Conservation (phyloP, 768 basidiomycete species). For the Chalciporus sphaerocephalus region DNA sequence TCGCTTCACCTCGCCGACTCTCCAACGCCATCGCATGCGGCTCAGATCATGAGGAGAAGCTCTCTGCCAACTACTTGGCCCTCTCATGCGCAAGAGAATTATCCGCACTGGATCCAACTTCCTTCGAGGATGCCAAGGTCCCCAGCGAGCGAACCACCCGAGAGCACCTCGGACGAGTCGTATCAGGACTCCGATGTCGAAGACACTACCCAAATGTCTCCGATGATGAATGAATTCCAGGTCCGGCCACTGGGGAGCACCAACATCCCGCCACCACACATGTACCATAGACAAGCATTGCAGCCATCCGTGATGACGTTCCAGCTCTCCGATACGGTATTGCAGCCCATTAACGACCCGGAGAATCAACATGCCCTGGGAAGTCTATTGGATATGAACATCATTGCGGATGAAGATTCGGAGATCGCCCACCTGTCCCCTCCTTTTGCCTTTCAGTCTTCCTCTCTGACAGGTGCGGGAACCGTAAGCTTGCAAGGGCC, state of each 20-base stretch:
- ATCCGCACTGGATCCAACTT: slow-evolving; percentile 15
- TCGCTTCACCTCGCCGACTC: slow-evolving; percentile 8
- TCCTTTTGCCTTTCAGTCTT: slow-evolving; percentile 1
- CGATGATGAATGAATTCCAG: slow-evolving; percentile 32
- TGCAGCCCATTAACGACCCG: slow-evolving; percentile 26
- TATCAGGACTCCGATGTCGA: slow-evolving; percentile 28
- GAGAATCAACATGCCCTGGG: slow-evolving; percentile 22
- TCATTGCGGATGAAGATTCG: slow-evolving; percentile 14
- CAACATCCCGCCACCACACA: slow-evolving; percentile 4
- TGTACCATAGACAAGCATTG: slow-evolving; percentile 12
- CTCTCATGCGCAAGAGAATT: slow-evolving; percentile 10
- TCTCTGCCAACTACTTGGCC: slow-evolving; percentile 19
- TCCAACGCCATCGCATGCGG: slow-evolving; percentile 2
- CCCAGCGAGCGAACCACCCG: slow-evolving; percentile 27
- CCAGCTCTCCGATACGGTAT: slow-evolving; percentile 21
- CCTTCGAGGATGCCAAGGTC: slow-evolving; percentile 17
- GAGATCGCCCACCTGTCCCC: slow-evolving; percentile 8
- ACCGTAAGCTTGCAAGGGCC: slow-evolving; percentile 17
- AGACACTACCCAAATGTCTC: slow-evolving; percentile 26
- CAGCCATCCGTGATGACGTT: slow-evolving; percentile 31
- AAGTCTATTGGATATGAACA: slow-evolving; percentile 14
- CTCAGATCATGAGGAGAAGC: slow-evolving; percentile 18
- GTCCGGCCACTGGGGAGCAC: slow-evolving; percentile 15
- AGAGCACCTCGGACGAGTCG: slow-evolving; percentile 29
- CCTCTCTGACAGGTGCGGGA: slow-evolving; percentile 5